phyloP scores from a whole-genome alignment of 345 rosid species.

The Eutrema japonicum region DNA sequence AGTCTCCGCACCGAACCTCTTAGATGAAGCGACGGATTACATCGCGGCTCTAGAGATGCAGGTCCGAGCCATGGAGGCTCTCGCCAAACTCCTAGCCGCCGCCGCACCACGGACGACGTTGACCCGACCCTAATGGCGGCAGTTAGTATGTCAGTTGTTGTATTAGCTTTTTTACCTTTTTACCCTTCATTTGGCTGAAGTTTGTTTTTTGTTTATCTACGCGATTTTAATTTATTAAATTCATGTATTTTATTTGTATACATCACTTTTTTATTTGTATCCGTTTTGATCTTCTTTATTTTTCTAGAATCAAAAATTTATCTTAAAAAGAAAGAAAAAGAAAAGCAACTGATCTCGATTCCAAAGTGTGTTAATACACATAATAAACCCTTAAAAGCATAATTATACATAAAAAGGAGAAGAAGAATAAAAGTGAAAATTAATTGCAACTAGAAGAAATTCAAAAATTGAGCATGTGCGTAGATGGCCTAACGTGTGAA shows the following conservation, averaged over 20 bases:
- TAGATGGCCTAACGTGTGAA: slow-evolving; percentile 40
- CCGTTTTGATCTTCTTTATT: slow-evolving; percentile 25
- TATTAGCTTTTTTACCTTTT: slow-evolving; percentile 27
- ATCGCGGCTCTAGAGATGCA: slow-evolving; percentile 97
- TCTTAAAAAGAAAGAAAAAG: background rate
- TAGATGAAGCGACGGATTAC: slow-evolving; percentile 85
- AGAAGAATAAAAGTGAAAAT: background rate
- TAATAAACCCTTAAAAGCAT: background rate
- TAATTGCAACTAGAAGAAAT: slow-evolving; percentile 24
- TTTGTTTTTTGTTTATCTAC: background rate
- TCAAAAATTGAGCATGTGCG: slow-evolving; percentile 36
- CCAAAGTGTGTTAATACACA: slow-evolving; percentile 12
- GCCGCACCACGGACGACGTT: slow-evolving; percentile 36
- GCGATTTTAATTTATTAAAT: slow-evolving; percentile 22
- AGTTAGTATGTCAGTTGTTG: slow-evolving; percentile 40
- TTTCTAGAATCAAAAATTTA: background rate
- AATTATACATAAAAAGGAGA: background rate
- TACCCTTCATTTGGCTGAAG: slow-evolving; percentile 13
- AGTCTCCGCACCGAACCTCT: slow-evolving; percentile 54
- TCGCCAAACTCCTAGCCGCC: slow-evolving; percentile 48
- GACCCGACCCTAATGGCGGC: slow-evolving; percentile 35
- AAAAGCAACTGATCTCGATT: slow-evolving; percentile 12
- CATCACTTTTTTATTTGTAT: slow-evolving; percentile 19
- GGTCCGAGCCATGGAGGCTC: slow-evolving; percentile 75
- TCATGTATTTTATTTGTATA: slow-evolving; percentile 40